phyloP scores from a whole-genome alignment of 306 rosid species.

The Morella rubra region DNA sequence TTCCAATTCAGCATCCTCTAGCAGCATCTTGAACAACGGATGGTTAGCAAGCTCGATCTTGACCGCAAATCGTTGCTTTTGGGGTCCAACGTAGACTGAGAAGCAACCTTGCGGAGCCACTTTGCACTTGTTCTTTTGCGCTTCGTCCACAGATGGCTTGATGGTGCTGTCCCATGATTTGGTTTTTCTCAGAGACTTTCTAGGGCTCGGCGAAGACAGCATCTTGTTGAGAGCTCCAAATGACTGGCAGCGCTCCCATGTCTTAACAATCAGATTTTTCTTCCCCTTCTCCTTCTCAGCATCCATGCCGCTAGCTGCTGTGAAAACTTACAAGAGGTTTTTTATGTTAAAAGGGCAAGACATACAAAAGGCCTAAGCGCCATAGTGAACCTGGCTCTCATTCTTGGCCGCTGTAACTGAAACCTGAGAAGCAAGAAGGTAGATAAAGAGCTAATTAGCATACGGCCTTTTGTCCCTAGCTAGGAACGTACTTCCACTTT shows the following conservation, averaged over 20 bases:
- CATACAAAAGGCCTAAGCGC: too few species aligned
- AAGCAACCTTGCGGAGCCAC: conserved; percentile 50
- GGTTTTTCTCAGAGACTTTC: conserved; percentile 9
- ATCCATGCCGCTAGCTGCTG: conserved; percentile 27
- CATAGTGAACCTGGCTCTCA: too few species aligned
- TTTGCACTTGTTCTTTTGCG: not conserved
- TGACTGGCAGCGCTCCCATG: conserved; percentile 40
- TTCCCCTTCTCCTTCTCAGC: conserved; percentile 31
- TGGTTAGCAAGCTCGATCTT: conserved; percentile 54
- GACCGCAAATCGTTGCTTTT: conserved; percentile 50
- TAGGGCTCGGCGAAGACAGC: not conserved
- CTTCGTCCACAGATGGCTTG: not conserved
- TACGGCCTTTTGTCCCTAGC: too few species aligned
- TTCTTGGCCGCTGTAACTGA: too few species aligned
- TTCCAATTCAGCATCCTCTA: conserved; percentile 66
- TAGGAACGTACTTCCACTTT: too few species aligned
- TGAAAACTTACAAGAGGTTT: too few species aligned
- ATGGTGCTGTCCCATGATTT: not conserved
- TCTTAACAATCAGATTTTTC: conserved; percentile 35
- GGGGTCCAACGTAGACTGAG: conserved; percentile 59
- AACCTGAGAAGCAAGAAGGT: too few species aligned
- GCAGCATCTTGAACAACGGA: conserved; percentile 50
- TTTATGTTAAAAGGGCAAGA: too few species aligned
- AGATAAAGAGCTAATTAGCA: too few species aligned
- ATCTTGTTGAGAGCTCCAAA: not conserved